Conservation (phyloP, 2,329 filamentous ascomycete species). For the Mariannaea elegans region DNA sequence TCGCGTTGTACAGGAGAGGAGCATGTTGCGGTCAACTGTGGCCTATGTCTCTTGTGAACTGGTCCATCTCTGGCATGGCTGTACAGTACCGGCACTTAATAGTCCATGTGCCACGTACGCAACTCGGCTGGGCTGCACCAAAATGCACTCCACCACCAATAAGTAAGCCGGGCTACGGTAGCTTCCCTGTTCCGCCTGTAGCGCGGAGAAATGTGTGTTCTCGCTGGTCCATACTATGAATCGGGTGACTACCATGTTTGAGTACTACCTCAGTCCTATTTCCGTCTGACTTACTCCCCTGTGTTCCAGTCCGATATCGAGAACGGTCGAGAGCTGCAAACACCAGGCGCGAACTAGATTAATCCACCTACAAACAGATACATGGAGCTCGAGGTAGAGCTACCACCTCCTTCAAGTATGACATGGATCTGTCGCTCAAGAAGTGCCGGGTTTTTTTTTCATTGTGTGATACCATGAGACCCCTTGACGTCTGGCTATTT, state of each 20-base stretch:
- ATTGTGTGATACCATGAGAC: background rate
- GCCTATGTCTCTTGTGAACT: background rate
- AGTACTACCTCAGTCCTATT: background rate
- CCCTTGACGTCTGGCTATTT: background rate
- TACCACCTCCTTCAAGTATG: no score
- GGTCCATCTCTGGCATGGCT: slow-evolving; percentile 10
- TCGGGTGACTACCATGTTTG: background rate
- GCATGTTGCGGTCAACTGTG: background rate
- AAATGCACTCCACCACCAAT: slow-evolving; percentile 18
- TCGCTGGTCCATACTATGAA: background rate
- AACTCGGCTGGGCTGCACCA: no score
- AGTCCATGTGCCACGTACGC: slow-evolving; percentile 19
- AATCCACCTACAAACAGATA: no score
- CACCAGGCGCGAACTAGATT: background rate
- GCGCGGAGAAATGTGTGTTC: background rate
- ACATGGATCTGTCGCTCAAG: background rate
- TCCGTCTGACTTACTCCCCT: background rate
- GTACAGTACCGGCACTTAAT: background rate
- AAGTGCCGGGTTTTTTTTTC: background rate
- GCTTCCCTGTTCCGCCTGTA: slow-evolving; percentile 11
- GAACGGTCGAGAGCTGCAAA: background rate
- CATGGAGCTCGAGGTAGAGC: no score
- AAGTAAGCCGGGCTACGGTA: slow-evolving; percentile 19
- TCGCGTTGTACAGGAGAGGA: slow-evolving; percentile 14
- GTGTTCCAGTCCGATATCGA: background rate